These are phyloP conservation scores for Escallonia rubra DNA, from an alignment of 129 eudicot genomes.

Conservation along the genomic window DNA sequence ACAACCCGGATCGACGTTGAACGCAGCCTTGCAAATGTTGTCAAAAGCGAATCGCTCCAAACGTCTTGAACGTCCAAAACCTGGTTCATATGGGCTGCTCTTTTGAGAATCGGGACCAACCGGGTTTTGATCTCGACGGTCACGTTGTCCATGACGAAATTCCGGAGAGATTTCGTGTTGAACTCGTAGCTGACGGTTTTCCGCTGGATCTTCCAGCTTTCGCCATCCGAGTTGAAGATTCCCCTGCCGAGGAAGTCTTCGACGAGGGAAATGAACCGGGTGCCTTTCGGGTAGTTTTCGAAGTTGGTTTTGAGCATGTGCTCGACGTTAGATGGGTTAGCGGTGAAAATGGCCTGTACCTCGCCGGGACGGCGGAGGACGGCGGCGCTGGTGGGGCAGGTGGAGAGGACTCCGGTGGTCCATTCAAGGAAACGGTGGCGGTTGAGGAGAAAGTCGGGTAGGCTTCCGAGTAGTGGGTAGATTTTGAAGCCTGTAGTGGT, in stretches of 20 bases:
- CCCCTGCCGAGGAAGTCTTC: conserved; percentile 77
- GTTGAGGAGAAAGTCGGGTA: conserved; percentile 61
- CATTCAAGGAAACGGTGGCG: conserved; percentile 89
- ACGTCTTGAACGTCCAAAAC: conserved; percentile 64
- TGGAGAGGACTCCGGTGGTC: conserved; percentile 57
- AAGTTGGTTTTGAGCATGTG: conserved; percentile 66
- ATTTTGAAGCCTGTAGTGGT: conserved; percentile 53
- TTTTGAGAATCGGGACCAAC: conserved; percentile 43
- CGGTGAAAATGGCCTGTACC: conserved; percentile 62
- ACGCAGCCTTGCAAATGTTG: conserved; percentile 68
- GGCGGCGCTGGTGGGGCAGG: conserved; percentile 58
- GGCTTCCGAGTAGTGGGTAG: conserved; percentile 59
- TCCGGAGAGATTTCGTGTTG: conserved; percentile 56
- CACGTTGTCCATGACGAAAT: conserved; percentile 47
- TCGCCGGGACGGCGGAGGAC: conserved; percentile 60
- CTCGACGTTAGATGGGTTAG: too few species aligned
- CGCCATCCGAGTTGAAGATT: conserved; percentile 77
- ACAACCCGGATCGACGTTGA: conserved; percentile 73
- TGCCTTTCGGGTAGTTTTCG: conserved; percentile 79
- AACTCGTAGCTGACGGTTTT: conserved; percentile 82
- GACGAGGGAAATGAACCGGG: conserved; percentile 47
- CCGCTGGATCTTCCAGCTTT: conserved; percentile 60
- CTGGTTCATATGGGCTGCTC: conserved; percentile 16
- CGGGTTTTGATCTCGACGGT: conserved; percentile 32
- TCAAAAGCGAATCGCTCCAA: conserved; percentile 80